Base-by-base conservation (phyloP, 139 green algal species). In the Mesostigma viride region DNA sequence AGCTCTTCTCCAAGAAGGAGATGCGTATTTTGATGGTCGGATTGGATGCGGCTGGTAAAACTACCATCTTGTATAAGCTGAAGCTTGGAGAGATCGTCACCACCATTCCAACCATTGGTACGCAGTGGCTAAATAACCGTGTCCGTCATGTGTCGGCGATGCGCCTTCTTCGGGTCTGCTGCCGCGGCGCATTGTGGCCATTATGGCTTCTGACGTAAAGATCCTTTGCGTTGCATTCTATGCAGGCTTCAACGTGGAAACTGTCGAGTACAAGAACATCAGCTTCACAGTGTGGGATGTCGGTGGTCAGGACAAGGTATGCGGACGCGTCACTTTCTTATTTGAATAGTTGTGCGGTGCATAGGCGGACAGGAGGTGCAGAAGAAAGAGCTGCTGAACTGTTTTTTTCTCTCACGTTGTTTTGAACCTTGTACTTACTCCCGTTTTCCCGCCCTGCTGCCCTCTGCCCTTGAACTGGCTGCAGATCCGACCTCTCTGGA, bases 21-120 rank as follows among this genome's bases (percentile, higher is more conserved):
- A 97, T 99, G 93, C 84, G 92, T 8, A 96, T 99, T 40, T 79
- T 97, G 1, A 99, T 97, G 92, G 89, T 96, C 58, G 92, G 92
- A 5, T 82, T 98, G 45, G 92, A 98, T 65, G 91, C 92, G 33
- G 92, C 92, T 3, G 92, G 92, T 35, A 98, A 98, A 77, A 98
- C 92, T 2, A 98, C 92, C 5, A 95, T 98, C 53, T 78, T 98
- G 31, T 98, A 98, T 76, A 96, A 97, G 78, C 83, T 98, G 68
- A 91, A 98, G 60, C 95, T 98, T 6, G 92, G 92, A 1, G 93
- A 98, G 73, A 82, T 96, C 6, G 68, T 94, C 2, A 90, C 72
- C 64, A 95, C 87, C 0, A 86, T 92, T 27, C 91, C 91, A 1
- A 97, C 91, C 27, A 97, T 97, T 60, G 91, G 90, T 93, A 68